Evolutionary conservation across 2,329 filamentous ascomycete genomes (phyloP).

Genomic region (Trichophyton verrucosum): DNA sequence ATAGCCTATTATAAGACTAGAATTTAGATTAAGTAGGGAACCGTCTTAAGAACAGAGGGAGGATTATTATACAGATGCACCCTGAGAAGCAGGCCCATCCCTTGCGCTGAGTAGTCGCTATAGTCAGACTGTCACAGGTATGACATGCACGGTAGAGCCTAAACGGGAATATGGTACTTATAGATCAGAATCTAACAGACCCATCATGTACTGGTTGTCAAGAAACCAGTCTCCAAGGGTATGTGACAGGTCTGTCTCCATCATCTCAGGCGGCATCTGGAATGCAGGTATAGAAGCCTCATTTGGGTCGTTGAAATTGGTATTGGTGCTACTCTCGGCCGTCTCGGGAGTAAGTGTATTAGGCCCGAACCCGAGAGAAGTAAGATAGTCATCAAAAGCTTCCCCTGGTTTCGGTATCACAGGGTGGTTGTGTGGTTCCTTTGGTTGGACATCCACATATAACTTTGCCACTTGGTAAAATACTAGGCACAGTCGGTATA

Average conservation of each 20-base stretch:
- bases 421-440: constrained; percentile 21
- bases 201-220: constrained; percentile 53
- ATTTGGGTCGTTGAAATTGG: neutral
- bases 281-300: constrained; percentile 1
- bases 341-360: constrained; percentile 11
- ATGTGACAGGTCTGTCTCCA: constrained; percentile 23
- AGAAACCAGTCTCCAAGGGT: constrained; percentile 55
- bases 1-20: neutral
- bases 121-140: neutral
- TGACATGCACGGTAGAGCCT: neutral
- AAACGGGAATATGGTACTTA: neutral
- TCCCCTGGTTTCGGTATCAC: constrained; percentile 34
- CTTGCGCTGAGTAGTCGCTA: neutral
- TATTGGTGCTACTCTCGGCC: neutral
- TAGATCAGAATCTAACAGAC: constrained; percentile 49
- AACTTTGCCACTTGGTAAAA: constrained; percentile 50
- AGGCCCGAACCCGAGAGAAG: constrained; percentile 49
- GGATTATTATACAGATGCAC: neutral
- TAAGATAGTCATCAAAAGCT: constrained; percentile 54
- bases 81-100: neutral
- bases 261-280: constrained; percentile 12
- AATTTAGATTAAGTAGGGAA: neutral
- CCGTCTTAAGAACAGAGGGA: neutral
- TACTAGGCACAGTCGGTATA: constrained; percentile 50
- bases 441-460: constrained; percentile 47